These are phyloP conservation scores for Xylaria venustula DNA, from an alignment of 495 filamentous ascomycete genomes.

Conservation along the genomic window DNA sequence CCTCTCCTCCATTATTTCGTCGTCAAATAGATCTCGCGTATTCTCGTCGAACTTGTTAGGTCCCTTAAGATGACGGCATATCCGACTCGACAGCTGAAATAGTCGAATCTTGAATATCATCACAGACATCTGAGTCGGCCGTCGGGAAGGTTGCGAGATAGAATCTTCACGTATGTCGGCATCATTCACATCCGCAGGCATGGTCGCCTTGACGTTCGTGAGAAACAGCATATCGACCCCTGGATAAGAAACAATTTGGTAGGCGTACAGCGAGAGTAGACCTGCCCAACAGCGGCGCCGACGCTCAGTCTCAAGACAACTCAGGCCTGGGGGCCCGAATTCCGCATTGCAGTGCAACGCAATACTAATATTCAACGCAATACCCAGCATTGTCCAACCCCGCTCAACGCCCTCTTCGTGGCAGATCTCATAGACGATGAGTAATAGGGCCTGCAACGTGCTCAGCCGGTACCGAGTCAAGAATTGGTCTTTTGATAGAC, in stretches of 20 bases:
- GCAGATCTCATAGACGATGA: constrained; percentile 44
- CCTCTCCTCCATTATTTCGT: constrained; percentile 39
- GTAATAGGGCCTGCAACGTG: constrained; percentile 46
- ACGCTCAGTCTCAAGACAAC: constrained; percentile 46
- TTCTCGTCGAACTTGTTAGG: constrained; percentile 27
- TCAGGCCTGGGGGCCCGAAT: constrained; percentile 41
- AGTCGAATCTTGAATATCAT: constrained; percentile 46
- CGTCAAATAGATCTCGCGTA: constrained; percentile 34
- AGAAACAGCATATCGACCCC: constrained; percentile 21
- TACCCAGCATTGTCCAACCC: constrained; percentile 37
- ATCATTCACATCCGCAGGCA: constrained; percentile 47
- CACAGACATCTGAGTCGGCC: constrained; percentile 50
- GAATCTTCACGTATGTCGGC: constrained; percentile 40
- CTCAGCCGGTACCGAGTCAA: constrained; percentile 46
- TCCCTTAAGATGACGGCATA: constrained; percentile 43
- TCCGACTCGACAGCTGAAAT: constrained; percentile 39
- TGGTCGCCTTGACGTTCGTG: constrained; percentile 29
- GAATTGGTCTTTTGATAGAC: constrained; percentile 44
- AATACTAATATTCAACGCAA: constrained; percentile 48
- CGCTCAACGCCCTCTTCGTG: constrained; percentile 43
- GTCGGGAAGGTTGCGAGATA: constrained; percentile 22
- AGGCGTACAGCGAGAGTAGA: constrained; percentile 43
- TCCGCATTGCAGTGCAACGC: constrained; percentile 51
- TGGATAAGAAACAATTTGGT: constrained; percentile 37
- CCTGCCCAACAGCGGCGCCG: constrained; percentile 48